Percentiles rank a stretch among this genome's conserved stretches.
Conservation (phyloP, 805 yeast species). For the Metschnikowia cerradonensis region DNA sequence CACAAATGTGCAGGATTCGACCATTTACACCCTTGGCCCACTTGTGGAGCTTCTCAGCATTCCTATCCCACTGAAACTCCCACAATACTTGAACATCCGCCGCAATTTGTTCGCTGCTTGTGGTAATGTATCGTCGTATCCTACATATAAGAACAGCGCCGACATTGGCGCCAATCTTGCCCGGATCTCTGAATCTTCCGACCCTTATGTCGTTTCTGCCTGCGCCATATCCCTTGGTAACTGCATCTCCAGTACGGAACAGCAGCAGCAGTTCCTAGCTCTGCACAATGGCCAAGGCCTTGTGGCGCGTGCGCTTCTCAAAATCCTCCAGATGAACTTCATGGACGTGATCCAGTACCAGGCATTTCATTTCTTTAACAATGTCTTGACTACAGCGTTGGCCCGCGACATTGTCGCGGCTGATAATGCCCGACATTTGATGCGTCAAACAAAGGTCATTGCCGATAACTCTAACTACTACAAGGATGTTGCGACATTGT, state of each 20-base stretch:
- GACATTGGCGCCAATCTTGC: constrained; percentile 19
- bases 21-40: neutral
- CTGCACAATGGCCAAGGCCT: constrained; percentile 3
- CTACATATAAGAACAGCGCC: constrained; percentile 21
- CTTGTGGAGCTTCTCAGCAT: neutral
- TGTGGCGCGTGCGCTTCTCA: constrained; percentile 16
- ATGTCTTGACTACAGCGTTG: constrained; percentile 20
- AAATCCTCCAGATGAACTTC: constrained; percentile 19
- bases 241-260: constrained; percentile 22
- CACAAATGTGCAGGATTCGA: constrained; percentile 20
- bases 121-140: constrained; percentile 34
- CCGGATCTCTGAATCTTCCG: constrained; percentile 4
- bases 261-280: constrained; percentile 13
- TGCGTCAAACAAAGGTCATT: constrained; percentile 23
- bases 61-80: neutral
- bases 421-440: constrained; percentile 16
- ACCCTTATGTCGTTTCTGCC: constrained; percentile 28
- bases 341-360: constrained; percentile 37
- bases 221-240: constrained; percentile 35
- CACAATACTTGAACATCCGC: constrained; percentile 14
- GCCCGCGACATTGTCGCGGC: constrained; percentile 13
- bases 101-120: constrained; percentile 31
- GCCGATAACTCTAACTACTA: constrained; percentile 35
- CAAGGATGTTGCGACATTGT: constrained; percentile 27
- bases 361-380: constrained; percentile 32